Conservation (phyloP, 192 early-diverging fungal genomes). For the Backusella psychrophila region DNA sequence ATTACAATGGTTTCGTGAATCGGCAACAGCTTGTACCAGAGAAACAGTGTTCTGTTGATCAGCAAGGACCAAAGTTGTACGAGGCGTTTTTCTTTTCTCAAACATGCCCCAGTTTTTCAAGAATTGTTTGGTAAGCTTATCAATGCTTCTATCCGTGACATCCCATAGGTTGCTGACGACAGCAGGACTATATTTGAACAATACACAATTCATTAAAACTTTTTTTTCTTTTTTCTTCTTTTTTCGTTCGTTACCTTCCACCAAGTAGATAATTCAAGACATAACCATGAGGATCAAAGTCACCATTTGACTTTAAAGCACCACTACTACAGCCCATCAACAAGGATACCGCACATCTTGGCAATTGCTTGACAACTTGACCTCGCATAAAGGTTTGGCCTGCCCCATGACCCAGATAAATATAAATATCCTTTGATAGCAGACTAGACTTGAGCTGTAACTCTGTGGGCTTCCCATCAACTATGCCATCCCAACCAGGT, state of each 20-base stretch:
- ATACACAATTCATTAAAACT: not conserved
- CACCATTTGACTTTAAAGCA: slow-evolving; percentile 63
- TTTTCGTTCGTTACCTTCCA: slow-evolving; percentile 57
- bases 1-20: slow-evolving; percentile 68
- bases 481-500: slow-evolving; percentile 67
- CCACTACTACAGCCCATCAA: slow-evolving; percentile 97
- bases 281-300: slow-evolving; percentile 88
- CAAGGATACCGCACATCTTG: slow-evolving; percentile 73
- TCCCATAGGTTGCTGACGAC: slow-evolving; percentile 97
- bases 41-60: slow-evolving; percentile 40
- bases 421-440: slow-evolving; percentile 38
- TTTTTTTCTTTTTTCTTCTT: not conserved
- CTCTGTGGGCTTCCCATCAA: slow-evolving; percentile 65
- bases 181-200: slow-evolving; percentile 49
- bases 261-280: slow-evolving; percentile 82
- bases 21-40: slow-evolving; percentile 72
- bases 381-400: slow-evolving; percentile 81
- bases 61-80: slow-evolving; percentile 53
- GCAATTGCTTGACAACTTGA: slow-evolving; percentile 59
- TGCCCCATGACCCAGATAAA: slow-evolving; percentile 94
- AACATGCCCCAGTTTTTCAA: slow-evolving; percentile 73
- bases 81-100: not conserved
- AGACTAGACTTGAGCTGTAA: slow-evolving; percentile 42
- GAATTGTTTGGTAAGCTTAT: slow-evolving; percentile 75
- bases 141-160: slow-evolving; percentile 95